Evolutionary conservation across 352 stramenopile species (phyloP), one percentile per base, ranked within the genome.

Genomic region (Globisporangium cylindrosporum): DNA sequence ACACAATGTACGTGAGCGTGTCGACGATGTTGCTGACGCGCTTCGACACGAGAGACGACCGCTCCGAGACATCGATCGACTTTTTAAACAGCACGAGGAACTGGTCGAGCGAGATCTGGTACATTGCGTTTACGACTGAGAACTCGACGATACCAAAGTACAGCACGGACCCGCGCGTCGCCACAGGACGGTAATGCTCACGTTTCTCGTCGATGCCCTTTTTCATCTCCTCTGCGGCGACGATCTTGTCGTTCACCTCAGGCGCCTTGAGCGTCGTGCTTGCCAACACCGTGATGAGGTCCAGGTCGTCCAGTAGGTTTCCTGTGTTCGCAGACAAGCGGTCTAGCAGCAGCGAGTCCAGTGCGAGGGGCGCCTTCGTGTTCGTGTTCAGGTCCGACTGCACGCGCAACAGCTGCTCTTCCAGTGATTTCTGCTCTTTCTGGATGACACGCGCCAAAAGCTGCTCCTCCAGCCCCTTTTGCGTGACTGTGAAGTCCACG

Each of bases 81-180:
- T 76, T 82, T 4, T 86, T 82, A 63, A 97, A 98, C 5, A 98
- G 74, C 24, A 82, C 78, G 10, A 97, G 74, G 64, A 98, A 98
- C 71, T 97, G 91, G 55, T 96, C 89, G 58, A 98, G 70, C 4
- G 84, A 94, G 0, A 80, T 96, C 73, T 97, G 90, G 75, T 98
- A 98, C 91, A 97, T 97, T 6, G 72, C 69, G 57, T 97, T 97
- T n/a, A 98, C 81, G 2, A 78, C 74, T 0, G 84, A 77, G 55
- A 97, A 90, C 61, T 98, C 91, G 2, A 96, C 88, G 55, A 97
- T 92, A 3, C 78, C 76, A 71, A 98, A 98, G 79, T 97, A 98
- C 12, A 98, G 68, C 14, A 97, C 82, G 0, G 83, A 91, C 4
- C 89, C 92, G 12, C 92, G 79, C 1, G 89, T 95, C 0, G 93